Percentiles rank a stretch among this genome's conserved stretches.
Conservation (phyloP, 2,329 filamentous ascomycete genomes). For the Aspergillus chevalieri region DNA sequence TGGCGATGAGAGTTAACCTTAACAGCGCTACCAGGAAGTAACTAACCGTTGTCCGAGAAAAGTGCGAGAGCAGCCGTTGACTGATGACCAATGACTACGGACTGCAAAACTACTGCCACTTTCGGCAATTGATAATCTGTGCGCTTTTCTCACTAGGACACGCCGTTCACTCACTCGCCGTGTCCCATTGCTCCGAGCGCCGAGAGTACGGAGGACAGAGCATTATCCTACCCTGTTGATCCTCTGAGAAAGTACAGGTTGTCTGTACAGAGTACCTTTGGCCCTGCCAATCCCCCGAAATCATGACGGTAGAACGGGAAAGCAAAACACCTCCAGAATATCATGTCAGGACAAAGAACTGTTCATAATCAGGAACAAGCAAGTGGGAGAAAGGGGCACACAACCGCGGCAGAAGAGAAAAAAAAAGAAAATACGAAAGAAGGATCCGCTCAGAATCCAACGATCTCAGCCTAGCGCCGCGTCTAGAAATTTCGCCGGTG, state of each 20-base stretch:
- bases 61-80: background rate
- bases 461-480: conserved; percentile 11
- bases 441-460: conserved; percentile 13
- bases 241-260: background rate
- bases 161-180: background rate
- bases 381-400: background rate
- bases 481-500: conserved; percentile 23
- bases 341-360: background rate
- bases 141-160: background rate
- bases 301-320: background rate
- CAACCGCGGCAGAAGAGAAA: background rate
- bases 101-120: background rate
- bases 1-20: too few species aligned
- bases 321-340: background rate
- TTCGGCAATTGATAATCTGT: background rate
- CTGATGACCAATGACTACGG: background rate
- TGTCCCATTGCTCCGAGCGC: background rate
- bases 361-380: background rate
- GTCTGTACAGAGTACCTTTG: background rate
- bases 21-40: background rate
- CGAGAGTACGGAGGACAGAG: background rate
- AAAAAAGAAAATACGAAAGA: background rate
- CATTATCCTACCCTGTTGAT: too few species aligned
- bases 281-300: too few species aligned
- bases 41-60: background rate